Base-by-base conservation (phyloP, 1,139 yeast genomes). In the Nakaseomyces delphensis region DNA sequence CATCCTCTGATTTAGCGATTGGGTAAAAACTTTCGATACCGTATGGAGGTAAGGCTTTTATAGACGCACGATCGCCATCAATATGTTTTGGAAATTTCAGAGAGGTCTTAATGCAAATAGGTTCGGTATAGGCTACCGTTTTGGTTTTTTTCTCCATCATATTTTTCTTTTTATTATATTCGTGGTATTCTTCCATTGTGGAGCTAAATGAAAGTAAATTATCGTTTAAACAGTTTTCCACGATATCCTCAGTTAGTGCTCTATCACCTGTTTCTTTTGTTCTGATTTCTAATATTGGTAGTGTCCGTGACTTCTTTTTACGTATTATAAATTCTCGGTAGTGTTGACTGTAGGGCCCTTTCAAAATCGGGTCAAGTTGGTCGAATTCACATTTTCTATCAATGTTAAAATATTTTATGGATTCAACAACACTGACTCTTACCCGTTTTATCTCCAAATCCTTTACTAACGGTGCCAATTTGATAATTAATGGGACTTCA, bases 391-490 rank as follows among this genome's bases (percentile, higher is more conserved):
- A 68, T 29, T 70, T 65, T 48, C 74, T 59, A 51, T 73, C 71
- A 46, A 73, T 75, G 2, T 83, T 79, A 3, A 71, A 74, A 55
- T 79, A 84, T 0, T 86, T 76, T 13, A 83, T 75, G 46, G 80
- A 73, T 59, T 87, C 96, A 47, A 80, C 65, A 7, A 85, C 71
- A 52, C 81, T 83, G 41, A 86, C 74, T 46, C 80, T 76, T 41
- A 87, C 71, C 52, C 95, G 68, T 51, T 83, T 87, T 33, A 87
- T 69, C 28, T 71, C 67, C 3, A 87, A 74, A 48, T 78, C 76
- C 57, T 81, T 81, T 3, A 76, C 77, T 46, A 85, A 56, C 0
- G 96, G 95, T 1, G 81, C 74, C 31, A 87, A 68, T 57, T 82
- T 83, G 50, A 87, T 72, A 51, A 78, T 78, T 24, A 79, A 60